Base-by-base conservation (phyloP, 1,139 yeast species). In the Scheffersomyces parashehatae region DNA sequence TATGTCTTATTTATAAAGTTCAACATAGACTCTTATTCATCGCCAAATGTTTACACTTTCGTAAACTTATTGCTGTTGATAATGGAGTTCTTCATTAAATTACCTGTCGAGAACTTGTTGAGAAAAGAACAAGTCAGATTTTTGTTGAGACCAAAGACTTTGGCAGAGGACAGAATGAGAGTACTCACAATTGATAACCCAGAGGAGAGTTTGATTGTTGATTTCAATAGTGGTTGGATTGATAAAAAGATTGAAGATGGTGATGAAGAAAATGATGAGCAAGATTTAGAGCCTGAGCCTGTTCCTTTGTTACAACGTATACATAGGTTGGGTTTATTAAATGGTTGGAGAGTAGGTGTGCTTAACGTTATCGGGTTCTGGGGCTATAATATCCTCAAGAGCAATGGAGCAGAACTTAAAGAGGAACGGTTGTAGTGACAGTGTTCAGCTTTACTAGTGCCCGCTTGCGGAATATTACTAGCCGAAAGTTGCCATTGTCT, bases 341-440 rank as follows among this genome's bases (percentile, higher is more conserved):
- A 91, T 54, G 98, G 98, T 37, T 93, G 98, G 97, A 79, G 90
- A 62, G 83, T 89, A 33, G 95, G 96, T 13, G 74, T 87, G 11
- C 64, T 88, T 52, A 89, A 93, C 49, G 79, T 88, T 9, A 64
- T 88, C 42, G 93, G 96, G 15, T 85, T 84, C 46, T 90, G 96
- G 87, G 93, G 96, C 5, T 81, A 89, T 51, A 79, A 80, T 40
- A 75, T 88, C 38, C 58, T 85, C 49, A 76, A 79, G 48, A 78
- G 77, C 50, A 80, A 77, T 45, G 59, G 83, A 62, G 51, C 75
- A 55, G 61, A 73, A 55, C 48, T 66, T 60, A 54, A 59, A 43
- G 81, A 75, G 48, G 82, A 77, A 48, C 64, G 64, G 44, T 61
- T 68, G 43, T 66, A 42, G n/a, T 12, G 16, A 16, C 34, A 31